Conservation (phyloP, 352 stramenopile genomes). For the Globisporangium perplexum region DNA sequence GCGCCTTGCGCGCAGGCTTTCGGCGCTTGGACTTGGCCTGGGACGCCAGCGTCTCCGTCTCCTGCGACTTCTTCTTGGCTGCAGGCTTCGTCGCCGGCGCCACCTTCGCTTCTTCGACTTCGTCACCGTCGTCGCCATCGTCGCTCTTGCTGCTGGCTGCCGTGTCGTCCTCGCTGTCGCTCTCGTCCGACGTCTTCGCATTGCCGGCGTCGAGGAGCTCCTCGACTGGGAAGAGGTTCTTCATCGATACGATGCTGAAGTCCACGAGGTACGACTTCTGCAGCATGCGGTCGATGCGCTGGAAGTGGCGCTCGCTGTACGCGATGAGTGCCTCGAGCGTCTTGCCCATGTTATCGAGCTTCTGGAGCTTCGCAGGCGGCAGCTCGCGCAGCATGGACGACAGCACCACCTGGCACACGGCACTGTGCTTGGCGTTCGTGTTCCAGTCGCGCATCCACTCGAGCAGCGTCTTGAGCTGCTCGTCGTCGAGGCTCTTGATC, state of each 20-base stretch:
- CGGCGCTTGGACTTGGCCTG: constrained; percentile 12
- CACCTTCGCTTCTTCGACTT: constrained; percentile 6
- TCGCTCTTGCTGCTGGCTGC: constrained; percentile 8
- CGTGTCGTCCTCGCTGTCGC: constrained; percentile 25
- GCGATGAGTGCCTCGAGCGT: constrained; percentile 93
- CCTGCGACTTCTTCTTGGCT: constrained; percentile 17
- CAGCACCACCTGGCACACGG: constrained; percentile 92
- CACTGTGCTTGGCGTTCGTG: constrained; percentile 93
- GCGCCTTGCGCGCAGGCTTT: constrained; percentile 1
- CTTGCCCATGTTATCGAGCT: constrained; percentile 58
- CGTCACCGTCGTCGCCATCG: neutral
- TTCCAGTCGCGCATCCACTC: constrained; percentile 97
- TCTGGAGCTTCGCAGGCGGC: constrained; percentile 53
- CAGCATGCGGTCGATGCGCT: constrained; percentile 94
- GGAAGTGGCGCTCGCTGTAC: constrained; percentile 97
- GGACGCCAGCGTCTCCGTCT: neutral
- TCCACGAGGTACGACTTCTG: constrained; percentile 97
- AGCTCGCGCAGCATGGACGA: constrained; percentile 83
- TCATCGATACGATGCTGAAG: constrained; percentile 88
- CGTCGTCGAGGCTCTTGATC: constrained; percentile 71
- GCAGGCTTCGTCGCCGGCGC: constrained; percentile 3
- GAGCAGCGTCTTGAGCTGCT: constrained; percentile 88
- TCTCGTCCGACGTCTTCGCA: constrained; percentile 28
- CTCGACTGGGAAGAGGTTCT: constrained; percentile 58
- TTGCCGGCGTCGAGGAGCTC: constrained; percentile 13